Percentiles rank a stretch among this genome's conserved stretches.
These are phyloP conservation scores for Cyclotella cryptica DNA, from an alignment of 108 stramenopile genomes.

Conservation along the genomic window DNA sequence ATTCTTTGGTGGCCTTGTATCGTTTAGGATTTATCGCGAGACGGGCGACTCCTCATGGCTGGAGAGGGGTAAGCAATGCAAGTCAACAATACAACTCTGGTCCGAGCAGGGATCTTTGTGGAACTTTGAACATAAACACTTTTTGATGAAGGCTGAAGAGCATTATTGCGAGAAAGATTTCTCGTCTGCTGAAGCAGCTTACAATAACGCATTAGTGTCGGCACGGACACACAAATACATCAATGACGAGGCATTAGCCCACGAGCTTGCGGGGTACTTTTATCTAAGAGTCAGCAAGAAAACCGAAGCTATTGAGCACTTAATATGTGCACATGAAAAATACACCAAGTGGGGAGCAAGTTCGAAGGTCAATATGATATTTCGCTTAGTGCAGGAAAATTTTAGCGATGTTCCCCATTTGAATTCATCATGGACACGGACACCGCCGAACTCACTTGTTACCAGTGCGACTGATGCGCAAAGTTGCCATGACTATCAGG, in stretches of 20 bases:
- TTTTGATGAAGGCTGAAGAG: conserved; percentile 37
- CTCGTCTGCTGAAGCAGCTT: conserved; percentile 10
- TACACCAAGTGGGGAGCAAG: conserved; percentile 38
- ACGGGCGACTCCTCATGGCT: conserved; percentile 9
- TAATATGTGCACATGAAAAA: conserved; percentile 23
- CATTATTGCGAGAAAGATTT: conserved; percentile 23
- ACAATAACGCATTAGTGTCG: conserved; percentile 29
- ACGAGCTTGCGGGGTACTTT: conserved; percentile 36
- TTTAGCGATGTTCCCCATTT: background rate
- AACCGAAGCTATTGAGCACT: conserved; percentile 10
- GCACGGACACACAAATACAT: conserved; percentile 36
- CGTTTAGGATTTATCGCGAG: conserved; percentile 30
- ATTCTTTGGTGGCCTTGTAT: conserved; percentile 21
- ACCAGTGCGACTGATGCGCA: too few species aligned
- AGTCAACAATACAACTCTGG: conserved; percentile 17
- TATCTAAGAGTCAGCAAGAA: conserved; percentile 20
- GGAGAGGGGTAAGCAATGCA: conserved; percentile 14
- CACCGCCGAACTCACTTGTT: too few species aligned
- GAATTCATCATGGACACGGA: too few species aligned
- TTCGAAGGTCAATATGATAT: conserved; percentile 22
- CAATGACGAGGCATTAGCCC: conserved; percentile 36
- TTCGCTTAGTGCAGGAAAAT: background rate
- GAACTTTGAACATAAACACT: conserved; percentile 41
- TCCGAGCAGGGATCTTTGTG: conserved; percentile 10
- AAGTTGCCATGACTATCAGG: too few species aligned